Percentiles rank a stretch among this genome's conserved stretches.
These are phyloP conservation scores for Botrytis sinoallii DNA, from an alignment of 2,329 filamentous ascomycete species.

Conservation along the genomic window DNA sequence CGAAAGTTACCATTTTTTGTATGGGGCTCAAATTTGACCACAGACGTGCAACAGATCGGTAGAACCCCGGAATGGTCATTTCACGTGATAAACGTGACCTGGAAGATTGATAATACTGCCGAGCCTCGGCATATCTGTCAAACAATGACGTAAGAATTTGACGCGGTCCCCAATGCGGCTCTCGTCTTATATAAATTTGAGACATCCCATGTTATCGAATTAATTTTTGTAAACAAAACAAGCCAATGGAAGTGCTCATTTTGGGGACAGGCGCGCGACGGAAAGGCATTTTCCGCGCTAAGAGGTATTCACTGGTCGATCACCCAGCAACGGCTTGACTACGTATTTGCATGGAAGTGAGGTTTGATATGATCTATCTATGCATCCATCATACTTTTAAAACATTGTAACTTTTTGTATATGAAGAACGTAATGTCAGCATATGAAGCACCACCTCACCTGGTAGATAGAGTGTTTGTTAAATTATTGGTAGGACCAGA, in stretches of 20 bases:
- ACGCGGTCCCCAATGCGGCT: neutral
- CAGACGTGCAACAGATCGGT: slow-evolving; percentile 6
- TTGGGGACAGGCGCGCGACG: neutral
- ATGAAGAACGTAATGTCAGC: neutral
- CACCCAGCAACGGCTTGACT: neutral
- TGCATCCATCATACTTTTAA: neutral
- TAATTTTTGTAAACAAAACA: neutral
- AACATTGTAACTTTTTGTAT: neutral
- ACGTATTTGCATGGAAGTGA: neutral
- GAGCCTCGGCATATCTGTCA: neutral
- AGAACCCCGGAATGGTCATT: neutral
- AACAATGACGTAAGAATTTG: neutral
- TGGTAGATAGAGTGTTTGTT: neutral
- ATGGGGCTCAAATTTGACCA: neutral
- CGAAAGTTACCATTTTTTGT: neutral
- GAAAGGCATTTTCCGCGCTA: neutral
- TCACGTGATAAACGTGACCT: neutral
- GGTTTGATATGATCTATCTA: neutral
- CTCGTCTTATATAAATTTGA: neutral
- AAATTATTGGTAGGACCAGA: neutral
- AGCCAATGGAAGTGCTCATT: neutral
- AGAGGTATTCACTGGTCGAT: neutral
- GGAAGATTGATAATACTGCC: neutral
- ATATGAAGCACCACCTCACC: neutral
- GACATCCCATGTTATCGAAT: neutral